Conservation (phyloP, 78 protist genomes). For the Fonticula alba region DNA sequence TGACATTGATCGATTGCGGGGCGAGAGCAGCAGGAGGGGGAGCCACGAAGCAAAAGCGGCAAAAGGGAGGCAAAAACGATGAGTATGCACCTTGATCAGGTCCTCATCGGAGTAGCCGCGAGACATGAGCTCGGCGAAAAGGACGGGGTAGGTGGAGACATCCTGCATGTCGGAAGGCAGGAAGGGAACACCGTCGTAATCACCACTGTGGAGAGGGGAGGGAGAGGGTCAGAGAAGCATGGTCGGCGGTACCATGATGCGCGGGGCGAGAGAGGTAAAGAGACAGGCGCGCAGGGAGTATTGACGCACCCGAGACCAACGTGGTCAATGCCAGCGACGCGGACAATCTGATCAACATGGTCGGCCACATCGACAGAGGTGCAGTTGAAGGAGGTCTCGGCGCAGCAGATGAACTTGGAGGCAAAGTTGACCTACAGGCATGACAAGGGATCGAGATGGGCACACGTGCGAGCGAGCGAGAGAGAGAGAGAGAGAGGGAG, state of each 20-base stretch:
- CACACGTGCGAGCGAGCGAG: too few relatives aligned
- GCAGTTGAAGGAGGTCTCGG: background rate
- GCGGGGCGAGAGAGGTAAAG: background rate
- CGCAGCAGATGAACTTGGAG: background rate
- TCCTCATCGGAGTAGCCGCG: background rate
- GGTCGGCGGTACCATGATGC: too few relatives aligned
- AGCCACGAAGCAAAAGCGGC: too few relatives aligned
- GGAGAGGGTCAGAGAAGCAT: background rate
- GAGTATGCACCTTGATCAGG: background rate
- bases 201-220: too few relatives aligned
- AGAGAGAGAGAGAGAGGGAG: too few relatives aligned
- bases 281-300: background rate
- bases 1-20: too few relatives aligned
- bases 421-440: background rate
- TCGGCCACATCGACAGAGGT: constrained; percentile 2
- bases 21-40: too few relatives aligned
- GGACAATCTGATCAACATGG: constrained; percentile 1
- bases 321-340: background rate
- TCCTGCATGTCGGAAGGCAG: background rate
- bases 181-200: background rate
- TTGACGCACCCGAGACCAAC: constrained; percentile 4
- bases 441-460: background rate
- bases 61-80: background rate
- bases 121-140: constrained; percentile 6
- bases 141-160: background rate